Percentiles rank a stretch among this genome's conserved stretches.
These are phyloP conservation scores for Sarocladium oryzae DNA, from an alignment of 2,329 filamentous ascomycete species.

Conservation along the genomic window DNA sequence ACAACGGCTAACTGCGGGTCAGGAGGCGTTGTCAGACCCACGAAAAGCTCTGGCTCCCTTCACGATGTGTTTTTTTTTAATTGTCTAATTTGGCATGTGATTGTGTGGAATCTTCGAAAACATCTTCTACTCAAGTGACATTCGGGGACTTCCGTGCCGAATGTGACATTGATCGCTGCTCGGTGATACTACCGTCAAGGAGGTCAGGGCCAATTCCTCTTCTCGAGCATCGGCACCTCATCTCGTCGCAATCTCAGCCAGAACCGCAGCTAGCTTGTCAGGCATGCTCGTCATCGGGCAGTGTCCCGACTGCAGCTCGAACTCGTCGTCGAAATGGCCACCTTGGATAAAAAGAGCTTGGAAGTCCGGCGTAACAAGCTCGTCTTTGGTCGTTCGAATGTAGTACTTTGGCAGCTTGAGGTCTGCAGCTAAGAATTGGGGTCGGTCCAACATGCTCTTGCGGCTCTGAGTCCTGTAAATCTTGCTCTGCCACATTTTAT, in stretches of 20 bases:
- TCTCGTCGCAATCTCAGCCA: constrained; percentile 5
- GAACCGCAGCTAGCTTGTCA: constrained; percentile 1
- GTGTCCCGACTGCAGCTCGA: constrained; percentile 2
- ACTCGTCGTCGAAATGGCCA: constrained; percentile 3
- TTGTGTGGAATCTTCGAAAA: background rate
- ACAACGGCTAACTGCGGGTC: constrained; percentile 8
- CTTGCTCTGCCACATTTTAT: background rate
- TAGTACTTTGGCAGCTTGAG: constrained; percentile 8
- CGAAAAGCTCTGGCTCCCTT: no score
- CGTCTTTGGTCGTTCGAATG: background rate
- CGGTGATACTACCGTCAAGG: no score
- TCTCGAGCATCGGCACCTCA: no score
- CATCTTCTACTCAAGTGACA: no score
- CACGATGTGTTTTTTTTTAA: background rate
- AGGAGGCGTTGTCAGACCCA: background rate
- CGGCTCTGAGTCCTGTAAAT: background rate
- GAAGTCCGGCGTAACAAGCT: background rate
- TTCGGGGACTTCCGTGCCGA: no score
- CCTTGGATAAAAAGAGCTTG: constrained; percentile 1
- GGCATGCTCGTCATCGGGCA: constrained; percentile 5
- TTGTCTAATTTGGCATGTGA: background rate
- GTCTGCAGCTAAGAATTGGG: background rate
- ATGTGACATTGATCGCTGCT: no score
- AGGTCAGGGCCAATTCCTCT: no score
- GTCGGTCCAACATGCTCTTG: background rate